These are phyloP conservation scores for Sonneratia alba DNA, from an alignment of 345 rosid genomes.

Conservation along the genomic window DNA sequence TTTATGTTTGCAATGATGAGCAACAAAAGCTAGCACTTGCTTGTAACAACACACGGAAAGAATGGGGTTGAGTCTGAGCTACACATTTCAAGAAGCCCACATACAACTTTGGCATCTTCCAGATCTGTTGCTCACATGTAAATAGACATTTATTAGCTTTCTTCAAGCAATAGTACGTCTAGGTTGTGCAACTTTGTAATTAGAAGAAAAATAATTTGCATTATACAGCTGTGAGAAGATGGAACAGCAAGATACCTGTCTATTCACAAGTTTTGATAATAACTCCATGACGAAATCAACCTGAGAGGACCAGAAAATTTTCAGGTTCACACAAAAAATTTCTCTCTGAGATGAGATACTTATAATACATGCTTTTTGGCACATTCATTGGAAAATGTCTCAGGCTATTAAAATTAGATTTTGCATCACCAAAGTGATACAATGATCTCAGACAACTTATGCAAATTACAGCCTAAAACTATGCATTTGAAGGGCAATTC, in stretches of 20 bases:
- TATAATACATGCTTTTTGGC: background rate
- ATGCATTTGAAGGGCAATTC: background rate
- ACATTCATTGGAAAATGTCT: background rate
- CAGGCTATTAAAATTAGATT: background rate
- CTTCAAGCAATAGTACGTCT: background rate
- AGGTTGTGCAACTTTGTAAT: background rate
- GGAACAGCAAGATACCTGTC: constrained; percentile 48
- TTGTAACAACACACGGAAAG: constrained; percentile 73
- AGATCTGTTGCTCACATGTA: constrained; percentile 33
- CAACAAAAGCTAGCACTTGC: constrained; percentile 21
- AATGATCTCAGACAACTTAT: background rate
- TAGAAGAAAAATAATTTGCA: background rate
- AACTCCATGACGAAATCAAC: constrained; percentile 97
- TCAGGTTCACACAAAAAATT: background rate
- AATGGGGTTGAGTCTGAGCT: constrained; percentile 90
- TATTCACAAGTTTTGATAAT: constrained; percentile 78
- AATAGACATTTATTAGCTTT: background rate
- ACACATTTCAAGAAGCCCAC: constrained; percentile 95
- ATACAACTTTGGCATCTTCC: constrained; percentile 98
- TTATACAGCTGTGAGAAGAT: background rate
- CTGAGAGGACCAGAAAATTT: constrained; percentile 21
- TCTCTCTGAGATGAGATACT: background rate
- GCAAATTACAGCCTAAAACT: background rate
- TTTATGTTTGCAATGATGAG: background rate
- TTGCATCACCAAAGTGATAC: background rate